Conservation (phyloP, 257 asterid genomes). For the Salvia miltiorrhiza region DNA sequence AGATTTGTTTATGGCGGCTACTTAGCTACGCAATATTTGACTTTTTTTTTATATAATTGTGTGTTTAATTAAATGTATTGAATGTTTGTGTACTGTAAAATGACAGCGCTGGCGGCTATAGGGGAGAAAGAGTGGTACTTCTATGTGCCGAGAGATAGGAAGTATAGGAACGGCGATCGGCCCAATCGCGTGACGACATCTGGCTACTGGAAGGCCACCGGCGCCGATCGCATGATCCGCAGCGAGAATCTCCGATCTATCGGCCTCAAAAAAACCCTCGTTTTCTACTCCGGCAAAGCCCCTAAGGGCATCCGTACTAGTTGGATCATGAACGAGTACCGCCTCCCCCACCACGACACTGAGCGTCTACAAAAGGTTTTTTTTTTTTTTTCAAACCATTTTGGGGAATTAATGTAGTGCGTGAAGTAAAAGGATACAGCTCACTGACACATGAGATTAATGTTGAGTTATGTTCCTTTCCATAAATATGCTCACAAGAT, state of each 20-base stretch:
- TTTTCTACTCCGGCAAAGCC: slow-evolving; percentile 97
- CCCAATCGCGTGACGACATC: slow-evolving; percentile 98
- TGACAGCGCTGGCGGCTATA: slow-evolving; percentile 83
- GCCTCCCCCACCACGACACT: slow-evolving; percentile 84
- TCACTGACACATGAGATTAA: slow-evolving; percentile 24
- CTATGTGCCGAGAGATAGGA: slow-evolving; percentile 89
- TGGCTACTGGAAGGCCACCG: slow-evolving; percentile 98
- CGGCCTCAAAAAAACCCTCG: slow-evolving; percentile 96
- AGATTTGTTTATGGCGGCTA: background rate
- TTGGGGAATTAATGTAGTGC: background rate
- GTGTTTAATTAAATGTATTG: background rate
- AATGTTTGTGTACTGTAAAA: background rate
- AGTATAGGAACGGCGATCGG: slow-evolving; percentile 91
- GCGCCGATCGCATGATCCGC: slow-evolving; percentile 89
- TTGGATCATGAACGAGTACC: slow-evolving; percentile 98
- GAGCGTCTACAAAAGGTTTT: slow-evolving; percentile 75
- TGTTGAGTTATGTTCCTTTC: background rate
- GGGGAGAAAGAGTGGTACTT: slow-evolving; percentile 99
- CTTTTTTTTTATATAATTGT: background rate
- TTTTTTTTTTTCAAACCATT: too few species aligned
- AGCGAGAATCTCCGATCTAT: slow-evolving; percentile 59
- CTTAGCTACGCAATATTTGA: background rate
- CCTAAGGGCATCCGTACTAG: slow-evolving; percentile 89
- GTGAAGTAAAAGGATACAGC: background rate
- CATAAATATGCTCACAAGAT: slow-evolving; percentile 19